These are phyloP conservation scores for Scalesia atractyloides DNA, from an alignment of 129 eudicot genomes.

Conservation along the genomic window DNA sequence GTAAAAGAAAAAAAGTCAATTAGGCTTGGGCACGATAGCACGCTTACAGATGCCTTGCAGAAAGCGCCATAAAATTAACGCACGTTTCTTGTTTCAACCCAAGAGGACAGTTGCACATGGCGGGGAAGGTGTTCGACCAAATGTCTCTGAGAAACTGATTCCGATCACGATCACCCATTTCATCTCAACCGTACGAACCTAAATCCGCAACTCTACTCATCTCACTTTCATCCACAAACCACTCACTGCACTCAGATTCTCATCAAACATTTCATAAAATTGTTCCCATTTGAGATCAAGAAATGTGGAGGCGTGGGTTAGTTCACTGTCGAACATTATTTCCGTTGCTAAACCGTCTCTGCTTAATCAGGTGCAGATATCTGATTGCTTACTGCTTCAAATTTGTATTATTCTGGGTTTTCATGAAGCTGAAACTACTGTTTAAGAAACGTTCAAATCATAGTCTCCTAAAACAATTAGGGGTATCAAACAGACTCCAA, in stretches of 20 bases:
- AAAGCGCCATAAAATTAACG: slow-evolving; percentile 4
- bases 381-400: not conserved
- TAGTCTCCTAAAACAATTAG: too few species aligned
- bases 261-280: not conserved
- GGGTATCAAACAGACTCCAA: too few species aligned
- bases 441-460: not conserved
- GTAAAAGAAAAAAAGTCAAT: not conserved
- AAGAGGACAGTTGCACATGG: slow-evolving; percentile 38
- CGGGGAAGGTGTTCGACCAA: slow-evolving; percentile 41
- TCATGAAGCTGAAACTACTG: not conserved
- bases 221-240: slow-evolving; percentile 1
- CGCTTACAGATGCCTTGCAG: not conserved
- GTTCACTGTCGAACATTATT: slow-evolving; percentile 42
- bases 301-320: slow-evolving; percentile 58
- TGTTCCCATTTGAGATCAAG: slow-evolving; percentile 23
- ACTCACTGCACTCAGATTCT: not conserved
- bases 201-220: slow-evolving; percentile 14
- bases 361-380: slow-evolving; percentile 36
- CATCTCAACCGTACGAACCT: not conserved
- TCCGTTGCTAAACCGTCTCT: slow-evolving; percentile 43
- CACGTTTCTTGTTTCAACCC: not conserved
- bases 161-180: slow-evolving; percentile 20
- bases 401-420: not conserved
- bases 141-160: slow-evolving; percentile 35
- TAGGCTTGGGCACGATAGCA: not conserved